Conservation (phyloP, 768 basidiomycete genomes). For the Boletus tylopilopsis region DNA sequence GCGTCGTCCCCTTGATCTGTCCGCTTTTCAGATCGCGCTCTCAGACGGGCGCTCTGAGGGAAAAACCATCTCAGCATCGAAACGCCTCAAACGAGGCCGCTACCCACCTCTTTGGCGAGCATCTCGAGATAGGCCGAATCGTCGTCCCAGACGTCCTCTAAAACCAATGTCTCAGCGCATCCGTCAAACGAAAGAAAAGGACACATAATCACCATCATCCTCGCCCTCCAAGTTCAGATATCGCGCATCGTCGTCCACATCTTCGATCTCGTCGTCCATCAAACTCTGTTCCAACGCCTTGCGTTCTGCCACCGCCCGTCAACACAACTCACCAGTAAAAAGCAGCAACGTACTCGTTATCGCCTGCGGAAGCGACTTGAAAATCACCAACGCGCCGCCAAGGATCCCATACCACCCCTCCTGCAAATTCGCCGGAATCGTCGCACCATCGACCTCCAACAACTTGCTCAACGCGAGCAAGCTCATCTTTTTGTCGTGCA, state of each 20-base stretch:
- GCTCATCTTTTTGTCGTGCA: constrained; percentile 87
- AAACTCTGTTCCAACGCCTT: constrained; percentile 56
- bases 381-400: constrained; percentile 63
- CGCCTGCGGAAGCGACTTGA: constrained; percentile 76
- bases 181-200: neutral
- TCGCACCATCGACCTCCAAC: constrained; percentile 60
- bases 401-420: constrained; percentile 79
- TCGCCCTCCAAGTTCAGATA: constrained; percentile 64
- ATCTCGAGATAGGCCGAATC: constrained; percentile 86
- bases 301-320: constrained; percentile 39
- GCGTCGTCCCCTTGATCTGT: constrained; percentile 25
- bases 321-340: neutral
- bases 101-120: constrained; percentile 71
- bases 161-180: neutral
- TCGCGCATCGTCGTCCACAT: constrained; percentile 47
- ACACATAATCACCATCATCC: constrained; percentile 44
- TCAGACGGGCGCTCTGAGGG: constrained; percentile 65
- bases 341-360: constrained; percentile 53
- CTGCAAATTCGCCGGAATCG: constrained; percentile 55
- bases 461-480: constrained; percentile 73
- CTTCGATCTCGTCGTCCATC: constrained; percentile 41
- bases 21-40: constrained; percentile 53
- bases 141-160: constrained; percentile 88
- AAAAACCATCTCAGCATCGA: neutral
- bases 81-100: neutral